phyloP scores from a whole-genome alignment of 2,329 filamentous ascomycete species.

The Phaeosphaeria sp. region DNA sequence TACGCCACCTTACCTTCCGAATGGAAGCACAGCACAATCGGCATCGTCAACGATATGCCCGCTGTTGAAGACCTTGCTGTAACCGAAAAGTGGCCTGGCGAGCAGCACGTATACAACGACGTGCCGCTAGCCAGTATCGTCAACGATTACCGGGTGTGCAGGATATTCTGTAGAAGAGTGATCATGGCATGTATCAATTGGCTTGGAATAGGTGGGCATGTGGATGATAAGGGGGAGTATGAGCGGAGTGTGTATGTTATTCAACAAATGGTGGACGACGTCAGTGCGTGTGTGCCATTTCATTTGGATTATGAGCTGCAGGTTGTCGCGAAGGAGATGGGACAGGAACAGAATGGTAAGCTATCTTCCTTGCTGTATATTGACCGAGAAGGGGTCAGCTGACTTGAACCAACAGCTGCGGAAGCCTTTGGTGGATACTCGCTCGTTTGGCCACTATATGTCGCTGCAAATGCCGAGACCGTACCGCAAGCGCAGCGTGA shows the following conservation, averaged over 20 bases:
- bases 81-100: constrained; percentile 46
- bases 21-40: constrained; percentile 45
- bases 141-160: constrained; percentile 51
- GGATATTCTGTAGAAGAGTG: constrained; percentile 50
- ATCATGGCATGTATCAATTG: constrained; percentile 46
- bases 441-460: constrained; percentile 51
- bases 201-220: constrained; percentile 22
- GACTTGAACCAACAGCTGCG: constrained; percentile 34
- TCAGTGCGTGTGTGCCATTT: constrained; percentile 49
- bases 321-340: constrained; percentile 39
- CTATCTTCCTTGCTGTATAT: background rate
- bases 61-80: constrained; percentile 32
- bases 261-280: constrained; percentile 49
- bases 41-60: constrained; percentile 32
- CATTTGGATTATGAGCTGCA: constrained; percentile 49
- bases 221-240: constrained; percentile 20
- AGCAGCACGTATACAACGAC: constrained; percentile 50
- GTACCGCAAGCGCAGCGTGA: constrained; percentile 45
- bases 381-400: background rate
- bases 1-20: constrained; percentile 41
- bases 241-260: constrained; percentile 34
- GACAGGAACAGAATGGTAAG: constrained; percentile 46
- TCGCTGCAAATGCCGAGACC: constrained; percentile 46
- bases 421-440: constrained; percentile 50
- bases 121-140: constrained; percentile 48